A percentile compares a stretch with the other conserved stretches of the same genome.
Conservation (phyloP, 1,284 basidiomycete species). For the Malassezia vespertilionis region DNA sequence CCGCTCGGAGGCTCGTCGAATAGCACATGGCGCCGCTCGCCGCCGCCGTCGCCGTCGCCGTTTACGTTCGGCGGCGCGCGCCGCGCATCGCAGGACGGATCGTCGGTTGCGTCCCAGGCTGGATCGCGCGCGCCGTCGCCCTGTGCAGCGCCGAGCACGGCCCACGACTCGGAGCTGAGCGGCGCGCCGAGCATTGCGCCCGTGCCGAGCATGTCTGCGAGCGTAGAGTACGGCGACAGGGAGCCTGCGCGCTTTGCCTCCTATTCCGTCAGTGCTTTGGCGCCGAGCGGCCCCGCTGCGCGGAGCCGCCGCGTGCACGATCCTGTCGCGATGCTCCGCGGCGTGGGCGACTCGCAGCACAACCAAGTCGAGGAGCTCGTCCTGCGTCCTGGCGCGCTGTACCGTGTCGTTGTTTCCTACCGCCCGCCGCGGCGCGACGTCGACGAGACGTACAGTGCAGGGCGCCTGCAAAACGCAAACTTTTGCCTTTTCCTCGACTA, state of each 20-base stretch:
- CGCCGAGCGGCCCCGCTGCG: background rate
- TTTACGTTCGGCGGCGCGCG: background rate
- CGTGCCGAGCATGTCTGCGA: background rate
- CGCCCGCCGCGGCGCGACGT: constrained; percentile 46
- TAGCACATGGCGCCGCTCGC: constrained; percentile 13
- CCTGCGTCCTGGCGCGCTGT: constrained; percentile 51
- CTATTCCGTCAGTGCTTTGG: constrained; percentile 14
- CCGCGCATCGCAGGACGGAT: constrained; percentile 11
- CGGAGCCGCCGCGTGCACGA: constrained; percentile 13
- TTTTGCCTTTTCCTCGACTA: constrained; percentile 51
- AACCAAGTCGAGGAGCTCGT: constrained; percentile 52
- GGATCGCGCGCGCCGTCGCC: constrained; percentile 40
- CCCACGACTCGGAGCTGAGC: background rate
- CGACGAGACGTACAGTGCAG: constrained; percentile 42
- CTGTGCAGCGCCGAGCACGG: constrained; percentile 4
- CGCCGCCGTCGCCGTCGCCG: background rate
- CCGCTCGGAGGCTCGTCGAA: constrained; percentile 16
- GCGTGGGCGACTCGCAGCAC: constrained; percentile 39
- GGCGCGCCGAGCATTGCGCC: constrained; percentile 2
- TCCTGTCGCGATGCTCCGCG: constrained; percentile 22
- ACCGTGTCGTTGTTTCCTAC: constrained; percentile 51
- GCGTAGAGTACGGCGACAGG: background rate
- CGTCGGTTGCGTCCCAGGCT: constrained; percentile 39
- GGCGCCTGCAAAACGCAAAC: constrained; percentile 46
- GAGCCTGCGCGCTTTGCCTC: constrained; percentile 9